Conservation (phyloP, 441 rosid species). For the Rhodomyrtus psidioides region DNA sequence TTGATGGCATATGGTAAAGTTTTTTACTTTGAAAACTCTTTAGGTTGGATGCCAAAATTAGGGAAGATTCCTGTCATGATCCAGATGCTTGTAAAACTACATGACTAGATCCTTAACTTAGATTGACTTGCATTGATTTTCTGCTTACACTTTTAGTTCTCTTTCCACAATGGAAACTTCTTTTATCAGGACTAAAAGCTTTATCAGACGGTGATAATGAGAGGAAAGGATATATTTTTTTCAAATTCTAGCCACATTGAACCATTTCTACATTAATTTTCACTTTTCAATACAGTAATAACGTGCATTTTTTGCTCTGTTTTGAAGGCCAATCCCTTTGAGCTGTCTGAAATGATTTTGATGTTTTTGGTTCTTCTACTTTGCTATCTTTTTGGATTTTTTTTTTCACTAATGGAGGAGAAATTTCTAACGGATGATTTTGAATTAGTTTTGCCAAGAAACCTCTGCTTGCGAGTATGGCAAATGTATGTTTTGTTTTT, state of each 20-base stretch:
- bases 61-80: background rate
- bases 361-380: background rate
- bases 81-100: background rate
- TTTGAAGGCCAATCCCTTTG: background rate
- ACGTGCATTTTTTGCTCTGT: background rate
- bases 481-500: background rate
- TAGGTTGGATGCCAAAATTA: background rate
- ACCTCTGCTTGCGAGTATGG: background rate
- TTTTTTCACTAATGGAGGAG: background rate
- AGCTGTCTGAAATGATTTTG: background rate
- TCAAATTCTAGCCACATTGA: background rate
- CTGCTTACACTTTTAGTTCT: background rate
- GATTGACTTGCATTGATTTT: background rate
- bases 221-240: background rate
- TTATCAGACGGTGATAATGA: background rate
- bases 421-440: background rate
- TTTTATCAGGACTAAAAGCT: background rate
- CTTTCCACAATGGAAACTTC: background rate
- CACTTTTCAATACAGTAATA: background rate
- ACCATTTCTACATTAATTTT: background rate
- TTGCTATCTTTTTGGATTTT: background rate
- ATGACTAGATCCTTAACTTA: background rate
- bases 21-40: background rate
- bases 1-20: slow-evolving; percentile 83
- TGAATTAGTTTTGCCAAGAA: background rate